These are phyloP conservation scores for Luzula sylvatica DNA, from an alignment of 176 grass and related monocot genomes.

Conservation along the genomic window DNA sequence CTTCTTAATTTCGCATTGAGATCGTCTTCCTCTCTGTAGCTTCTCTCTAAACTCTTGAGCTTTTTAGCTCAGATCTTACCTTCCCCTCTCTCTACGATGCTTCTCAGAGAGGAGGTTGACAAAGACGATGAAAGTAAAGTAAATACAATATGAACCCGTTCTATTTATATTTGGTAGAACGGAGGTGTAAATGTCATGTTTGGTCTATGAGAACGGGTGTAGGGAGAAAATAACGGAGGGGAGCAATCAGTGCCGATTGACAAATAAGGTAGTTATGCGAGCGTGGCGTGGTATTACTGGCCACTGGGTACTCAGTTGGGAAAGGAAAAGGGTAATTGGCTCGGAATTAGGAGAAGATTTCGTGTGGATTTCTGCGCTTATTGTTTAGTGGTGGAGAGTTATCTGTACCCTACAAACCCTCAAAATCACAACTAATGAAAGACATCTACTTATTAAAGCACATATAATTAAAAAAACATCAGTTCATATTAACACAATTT, in stretches of 20 bases:
- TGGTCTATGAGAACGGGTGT: too few relatives aligned
- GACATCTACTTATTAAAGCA: too few relatives aligned
- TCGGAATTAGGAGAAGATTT: constrained; percentile 1
- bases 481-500: too few relatives aligned
- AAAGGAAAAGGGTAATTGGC: not conserved
- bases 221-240: too few relatives aligned
- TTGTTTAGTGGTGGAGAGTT: too few relatives aligned
- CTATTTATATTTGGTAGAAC: too few relatives aligned
- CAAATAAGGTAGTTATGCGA: not conserved
- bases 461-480: too few relatives aligned
- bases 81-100: not conserved
- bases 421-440: too few relatives aligned
- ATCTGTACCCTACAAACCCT: too few relatives aligned
- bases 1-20: not conserved
- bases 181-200: too few relatives aligned
- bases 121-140: not conserved
- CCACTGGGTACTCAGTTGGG: not conserved
- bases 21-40: constrained; percentile 13
- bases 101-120: not conserved
- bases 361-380: not conserved
- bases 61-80: constrained; percentile 1
- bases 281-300: not conserved
- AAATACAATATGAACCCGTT: too few relatives aligned
- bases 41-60: not conserved
- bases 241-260: not conserved